Evolutionary conservation across 176 grass and related monocot genomes (phyloP).

Genomic region (Aegilops tauschii): DNA sequence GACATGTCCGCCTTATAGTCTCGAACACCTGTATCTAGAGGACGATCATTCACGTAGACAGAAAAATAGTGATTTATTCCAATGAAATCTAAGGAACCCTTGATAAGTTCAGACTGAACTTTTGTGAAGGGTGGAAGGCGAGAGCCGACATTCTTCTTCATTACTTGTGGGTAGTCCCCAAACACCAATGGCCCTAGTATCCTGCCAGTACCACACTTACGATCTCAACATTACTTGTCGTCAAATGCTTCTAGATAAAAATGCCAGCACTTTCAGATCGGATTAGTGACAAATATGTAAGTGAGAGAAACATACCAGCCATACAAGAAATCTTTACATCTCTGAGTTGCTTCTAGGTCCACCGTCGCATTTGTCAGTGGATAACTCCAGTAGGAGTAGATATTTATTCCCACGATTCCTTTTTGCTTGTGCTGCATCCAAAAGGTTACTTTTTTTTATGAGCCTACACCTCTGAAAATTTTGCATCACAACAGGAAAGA

Average conservation of each 20-base stretch:
- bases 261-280: no score
- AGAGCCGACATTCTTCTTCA: constrained; percentile 37
- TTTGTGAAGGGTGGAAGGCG: constrained; percentile 40
- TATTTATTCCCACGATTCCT: constrained; percentile 47
- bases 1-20: not conserved
- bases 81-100: constrained; percentile 43
- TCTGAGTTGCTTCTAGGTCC: constrained; percentile 48
- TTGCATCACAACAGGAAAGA: not conserved
- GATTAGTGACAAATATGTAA: no score
- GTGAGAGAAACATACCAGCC: constrained; percentile 48
- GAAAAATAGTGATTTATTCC: constrained; percentile 6
- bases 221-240: not conserved
- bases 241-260: not conserved
- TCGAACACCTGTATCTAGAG: not conserved
- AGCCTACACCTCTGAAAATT: constrained; percentile 41
- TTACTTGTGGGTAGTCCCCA: constrained; percentile 51
- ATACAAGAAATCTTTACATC: constrained; percentile 24
- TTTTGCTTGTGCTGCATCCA: constrained; percentile 31
- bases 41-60: not conserved
- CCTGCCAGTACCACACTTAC: constrained; percentile 6
- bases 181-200: constrained; percentile 39
- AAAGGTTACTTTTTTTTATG: not conserved
- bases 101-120: constrained; percentile 39
- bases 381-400: constrained; percentile 48
- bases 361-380: constrained; percentile 41